Conservation (phyloP, 495 filamentous ascomycete species). For the Penicillium verhagenii region DNA sequence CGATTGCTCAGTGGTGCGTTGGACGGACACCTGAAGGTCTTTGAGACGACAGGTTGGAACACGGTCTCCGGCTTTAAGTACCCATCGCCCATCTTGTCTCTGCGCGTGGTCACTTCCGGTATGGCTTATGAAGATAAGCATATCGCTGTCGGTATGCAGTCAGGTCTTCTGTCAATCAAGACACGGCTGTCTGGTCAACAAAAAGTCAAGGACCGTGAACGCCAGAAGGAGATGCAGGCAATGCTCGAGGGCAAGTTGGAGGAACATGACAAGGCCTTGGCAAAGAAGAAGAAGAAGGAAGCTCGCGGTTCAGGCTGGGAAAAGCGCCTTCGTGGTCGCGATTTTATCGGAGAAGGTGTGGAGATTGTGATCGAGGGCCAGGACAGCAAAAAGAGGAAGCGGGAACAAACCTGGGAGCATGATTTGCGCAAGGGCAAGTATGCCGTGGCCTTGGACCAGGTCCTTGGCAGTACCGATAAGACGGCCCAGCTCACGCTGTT, state of each 20-base stretch:
- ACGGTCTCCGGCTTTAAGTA: constrained; percentile 91
- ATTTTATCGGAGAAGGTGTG: constrained; percentile 80
- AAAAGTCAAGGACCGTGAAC: constrained; percentile 72
- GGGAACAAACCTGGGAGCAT: constrained; percentile 73
- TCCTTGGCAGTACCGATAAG: constrained; percentile 57
- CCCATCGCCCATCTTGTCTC: constrained; percentile 79
- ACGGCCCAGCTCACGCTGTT: constrained; percentile 71
- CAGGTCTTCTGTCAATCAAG: constrained; percentile 81
- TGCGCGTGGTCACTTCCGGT: constrained; percentile 69
- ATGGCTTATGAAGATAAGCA: constrained; percentile 74
- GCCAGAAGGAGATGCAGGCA: constrained; percentile 82
- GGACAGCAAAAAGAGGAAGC: constrained; percentile 53
- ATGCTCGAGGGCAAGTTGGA: constrained; percentile 74
- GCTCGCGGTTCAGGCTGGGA: constrained; percentile 67
- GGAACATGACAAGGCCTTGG: constrained; percentile 63
- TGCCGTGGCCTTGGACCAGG: constrained; percentile 71
- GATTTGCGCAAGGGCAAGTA: constrained; percentile 79
- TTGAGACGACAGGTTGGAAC: constrained; percentile 89
- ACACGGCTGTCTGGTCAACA: constrained; percentile 83
- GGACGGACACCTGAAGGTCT: constrained; percentile 95
- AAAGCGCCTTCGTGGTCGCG: constrained; percentile 68
- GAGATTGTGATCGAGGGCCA: constrained; percentile 86
- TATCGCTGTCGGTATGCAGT: constrained; percentile 90
- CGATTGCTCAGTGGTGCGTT: constrained; percentile 83
- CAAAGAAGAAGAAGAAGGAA: constrained; percentile 64